phyloP scores from a whole-genome alignment of 768 basidiomycete genomes.

The Trametes sanguinea region DNA sequence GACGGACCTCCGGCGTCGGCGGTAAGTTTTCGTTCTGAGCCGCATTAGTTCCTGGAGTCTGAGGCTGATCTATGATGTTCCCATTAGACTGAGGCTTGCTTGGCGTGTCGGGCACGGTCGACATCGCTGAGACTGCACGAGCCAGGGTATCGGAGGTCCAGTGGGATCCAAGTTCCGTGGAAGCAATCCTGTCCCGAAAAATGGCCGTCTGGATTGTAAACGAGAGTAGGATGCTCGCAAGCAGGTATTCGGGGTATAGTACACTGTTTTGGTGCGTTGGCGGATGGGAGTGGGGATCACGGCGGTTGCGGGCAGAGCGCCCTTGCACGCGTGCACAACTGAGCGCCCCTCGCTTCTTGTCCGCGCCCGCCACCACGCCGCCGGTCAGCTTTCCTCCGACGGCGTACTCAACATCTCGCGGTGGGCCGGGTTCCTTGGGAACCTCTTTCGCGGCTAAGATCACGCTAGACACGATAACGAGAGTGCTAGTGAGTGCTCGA shows the following conservation, averaged over 20 bases:
- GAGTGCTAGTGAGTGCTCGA: too few species aligned
- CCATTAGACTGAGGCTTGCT: not conserved
- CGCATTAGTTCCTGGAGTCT: slow-evolving; percentile 4
- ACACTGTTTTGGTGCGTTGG: slow-evolving; percentile 8
- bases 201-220: not conserved
- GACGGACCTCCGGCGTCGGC: slow-evolving; percentile 31
- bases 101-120: slow-evolving; percentile 11
- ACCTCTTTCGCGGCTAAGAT: too few species aligned
- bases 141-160: slow-evolving; percentile 6
- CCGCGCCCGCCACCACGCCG: not conserved
- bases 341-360: slow-evolving; percentile 7
- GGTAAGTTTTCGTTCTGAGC: slow-evolving; percentile 15
- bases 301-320: slow-evolving; percentile 20
- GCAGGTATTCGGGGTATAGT: slow-evolving; percentile 18
- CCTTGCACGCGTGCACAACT: not conserved
- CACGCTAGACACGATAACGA: too few species aligned
- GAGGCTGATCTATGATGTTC: not conserved
- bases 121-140: slow-evolving; percentile 9
- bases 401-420: too few species aligned
- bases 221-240: slow-evolving; percentile 2
- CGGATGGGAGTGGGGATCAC: slow-evolving; percentile 6
- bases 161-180: not conserved
- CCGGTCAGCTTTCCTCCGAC: not conserved
- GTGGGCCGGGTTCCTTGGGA: too few species aligned
- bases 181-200: not conserved